Evolutionary conservation across 2,329 filamentous ascomycete species (phyloP), one percentile per base, ranked within the genome.

Genomic region (Neofusicoccum kwambonambiense): DNA sequence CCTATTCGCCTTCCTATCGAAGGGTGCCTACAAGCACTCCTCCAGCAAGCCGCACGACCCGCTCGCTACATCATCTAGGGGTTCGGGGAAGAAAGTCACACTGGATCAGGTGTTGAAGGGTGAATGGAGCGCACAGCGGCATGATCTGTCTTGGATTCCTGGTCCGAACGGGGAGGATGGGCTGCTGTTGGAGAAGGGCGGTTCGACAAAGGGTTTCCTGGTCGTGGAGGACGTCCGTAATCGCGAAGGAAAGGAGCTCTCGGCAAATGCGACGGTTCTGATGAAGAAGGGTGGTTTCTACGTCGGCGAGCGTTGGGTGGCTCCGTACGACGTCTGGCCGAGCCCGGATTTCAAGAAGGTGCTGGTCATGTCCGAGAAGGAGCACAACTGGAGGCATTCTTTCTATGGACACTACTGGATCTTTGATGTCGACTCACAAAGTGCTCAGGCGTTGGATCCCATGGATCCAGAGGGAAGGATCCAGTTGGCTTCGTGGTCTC

Each of bases 401-500:
- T 93, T 87, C 72, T 93, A 89, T 9, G 94, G 90, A 0, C 82
- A 85, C 31, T 99, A 97, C 80, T 99, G 91, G 87, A 88, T 99
- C 66, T 90, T 97, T 69, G 91, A 99, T 74, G 95, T 99, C 31
- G 87, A 86, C 37, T 89, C 88, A 0, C 93, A 97, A 75, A 84
- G 80, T 0, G 90, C 85, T 1, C 85, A 96, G 76, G 88, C 95
- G 0, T 80, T 99, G 61, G 87, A 97, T 69, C 90, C 91, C 0
- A 81, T 80, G 2, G 82, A 91, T 54, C 83, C 86, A 1, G 78
- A 87, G 12, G 87, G 84, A 17, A 84, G 87, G 52, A 83, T 97
- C 27, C 93, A 98, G 77, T 83, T 97, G 62, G 95, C 94, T 7
- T 87, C 87, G 37, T 97, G 94, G 93, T 96, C 92, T 64, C 95